A percentile compares a stretch with the other conserved stretches of the same genome.
These are phyloP conservation scores for Dendrobium chrysotoxum DNA, from an alignment of 106 monocot species.

Conservation along the genomic window DNA sequence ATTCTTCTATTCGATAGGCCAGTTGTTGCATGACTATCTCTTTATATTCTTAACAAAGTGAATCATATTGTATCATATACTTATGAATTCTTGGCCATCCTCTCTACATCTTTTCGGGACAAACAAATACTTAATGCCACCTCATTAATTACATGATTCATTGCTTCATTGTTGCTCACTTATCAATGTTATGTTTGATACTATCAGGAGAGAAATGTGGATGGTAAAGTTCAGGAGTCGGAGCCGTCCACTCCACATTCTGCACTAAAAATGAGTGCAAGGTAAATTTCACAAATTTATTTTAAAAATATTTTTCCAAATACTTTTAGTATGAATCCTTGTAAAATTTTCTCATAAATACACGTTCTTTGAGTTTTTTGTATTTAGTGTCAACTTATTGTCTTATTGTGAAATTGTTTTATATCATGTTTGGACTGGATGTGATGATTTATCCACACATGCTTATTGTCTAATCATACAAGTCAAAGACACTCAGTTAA, in stretches of 20 bases:
- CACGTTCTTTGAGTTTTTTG: neutral
- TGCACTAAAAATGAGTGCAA: constrained; percentile 34
- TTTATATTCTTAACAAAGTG: neutral
- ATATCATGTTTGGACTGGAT: neutral
- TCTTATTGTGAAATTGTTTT: neutral
- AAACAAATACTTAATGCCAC: neutral
- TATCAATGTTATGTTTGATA: neutral
- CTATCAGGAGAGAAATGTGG: constrained; percentile 52
- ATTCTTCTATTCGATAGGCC: neutral
- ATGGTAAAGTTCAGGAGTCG: constrained; percentile 45
- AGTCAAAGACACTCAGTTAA: neutral
- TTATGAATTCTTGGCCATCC: neutral
- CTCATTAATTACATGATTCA: neutral
- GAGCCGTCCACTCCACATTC: constrained; percentile 72
- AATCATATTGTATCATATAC: neutral
- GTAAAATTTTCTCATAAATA: neutral
- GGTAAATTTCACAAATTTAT: constrained; percentile 27
- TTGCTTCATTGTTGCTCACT: constrained; percentile 2
- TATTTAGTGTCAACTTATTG: neutral
- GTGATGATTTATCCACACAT: neutral
- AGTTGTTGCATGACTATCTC: neutral
- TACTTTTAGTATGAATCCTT: neutral
- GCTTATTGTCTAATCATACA: neutral
- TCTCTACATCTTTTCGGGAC: neutral
- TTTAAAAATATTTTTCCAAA: neutral